Evolutionary conservation across 345 rosid genomes (phyloP), one percentile per base, ranked within the genome.

Genomic region (Pelargonium nanum): DNA sequence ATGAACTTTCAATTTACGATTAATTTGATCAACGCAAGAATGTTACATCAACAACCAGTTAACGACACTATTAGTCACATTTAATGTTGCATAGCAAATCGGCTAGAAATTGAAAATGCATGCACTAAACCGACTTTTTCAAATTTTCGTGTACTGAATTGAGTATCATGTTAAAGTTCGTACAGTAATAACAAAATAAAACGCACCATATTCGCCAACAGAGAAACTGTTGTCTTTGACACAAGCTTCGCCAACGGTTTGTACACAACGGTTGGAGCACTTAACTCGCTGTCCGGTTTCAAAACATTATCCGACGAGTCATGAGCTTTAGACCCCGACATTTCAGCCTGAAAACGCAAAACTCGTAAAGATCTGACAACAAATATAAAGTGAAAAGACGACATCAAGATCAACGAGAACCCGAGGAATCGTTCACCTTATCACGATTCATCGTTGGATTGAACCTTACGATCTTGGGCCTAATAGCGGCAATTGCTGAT

Each of bases 201-300:
- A 34, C 34, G 54, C 24, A 60, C 99, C 95, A 87, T 87, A 61
- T 77, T 93, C 25, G 85, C 95, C 73, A 89, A 68, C 26, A 83
- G 82, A 50, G 95, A 83, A 62, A 82, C 78, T 2, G 96, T 84
- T 65, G 89, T 72, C 78, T 75, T 85, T 9, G 99, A 87, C 17
- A 86, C 96, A 58, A 90, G 83, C 74, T 82, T 88, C 23, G 97
- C 96, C 74, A 73, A 82, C 0, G 99, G 99, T 69, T 88, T 90
- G 72, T 88, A 83, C 45, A 90, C 65, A 19, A 84, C 70, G 1
- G 77, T 81, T 28, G 72, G 45, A 34, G 48, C 15, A n/a, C n/a
- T n/a, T 40, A 17, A 71, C 67, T 65, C 75, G 72, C 68, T 63
- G 25, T 73, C 85, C 17, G 79, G 59, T 60, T 70, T 73, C 22